Base-by-base conservation (phyloP, 768 basidiomycete genomes). In the Suillus alpinus region DNA sequence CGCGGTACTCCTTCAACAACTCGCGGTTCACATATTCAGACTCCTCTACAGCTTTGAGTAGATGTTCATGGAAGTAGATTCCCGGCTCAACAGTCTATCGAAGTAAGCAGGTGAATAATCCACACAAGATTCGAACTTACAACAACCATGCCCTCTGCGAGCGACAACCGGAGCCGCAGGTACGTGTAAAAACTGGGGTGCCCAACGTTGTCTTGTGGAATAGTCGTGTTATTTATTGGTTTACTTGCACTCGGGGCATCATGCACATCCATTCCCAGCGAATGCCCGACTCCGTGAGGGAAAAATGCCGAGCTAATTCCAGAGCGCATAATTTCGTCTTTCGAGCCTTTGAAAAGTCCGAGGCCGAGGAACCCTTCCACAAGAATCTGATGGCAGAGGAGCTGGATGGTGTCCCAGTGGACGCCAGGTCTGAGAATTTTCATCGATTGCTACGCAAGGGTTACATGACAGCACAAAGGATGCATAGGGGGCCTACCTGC, bases 281-380 rank as follows among this genome's bases (percentile, higher is more conserved):
- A 91, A 71, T 98, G 95, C 0, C 94, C 94, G 41, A 91, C 78
- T 3, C 95, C 96, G 69, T 98, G 95, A 10, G 95, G 95, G 83
- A 92, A 98, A 80, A 98, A 98, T 0, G 93, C 92, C 1, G 87
- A 76, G 63, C 87, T 87, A 46, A 92, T 75, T 0, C 94, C 95
- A 5, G 87, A 87, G 18, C 82, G 82, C 7, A 97, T 78, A 59
- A 98, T 86, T 26, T 83, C 84, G 56, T 86, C 82, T 64, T 85
- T 83, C 4, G 84, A 77, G 67, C 85, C 87, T 64, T 84, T 87
- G 82, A 98, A 94, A 69, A 98, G 91, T 0, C 94, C 94, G 16
- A 98, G 81, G 10, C 79, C 72, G 68, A 94, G 80, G 77, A 98
- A 92, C 14, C 91, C 90, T 39, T 83, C 81, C 5, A 95, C 83